Conservation (phyloP, 208 protist genomes). For the Acanthamoeba triangularis region DNA sequence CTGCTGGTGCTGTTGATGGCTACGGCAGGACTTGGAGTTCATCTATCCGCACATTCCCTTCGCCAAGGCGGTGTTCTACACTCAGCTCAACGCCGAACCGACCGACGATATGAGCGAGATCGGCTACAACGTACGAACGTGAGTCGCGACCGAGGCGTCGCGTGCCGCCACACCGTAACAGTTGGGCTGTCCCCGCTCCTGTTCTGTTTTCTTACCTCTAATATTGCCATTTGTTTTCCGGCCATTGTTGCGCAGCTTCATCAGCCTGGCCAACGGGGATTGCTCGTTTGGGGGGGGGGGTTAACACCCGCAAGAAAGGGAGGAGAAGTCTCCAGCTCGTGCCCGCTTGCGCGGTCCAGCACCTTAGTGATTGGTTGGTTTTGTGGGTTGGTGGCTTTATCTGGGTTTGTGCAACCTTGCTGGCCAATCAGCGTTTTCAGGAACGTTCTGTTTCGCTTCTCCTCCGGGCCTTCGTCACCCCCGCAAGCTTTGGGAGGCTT, state of each 20-base stretch:
- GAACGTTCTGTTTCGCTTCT: too few relatives aligned
- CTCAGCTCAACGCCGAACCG: background rate
- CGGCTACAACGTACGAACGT: background rate
- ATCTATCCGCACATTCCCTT: conserved; percentile 43
- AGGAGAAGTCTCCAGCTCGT: background rate
- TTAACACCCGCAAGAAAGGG: background rate
- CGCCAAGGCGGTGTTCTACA: conserved; percentile 32
- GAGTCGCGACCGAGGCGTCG: too few relatives aligned
- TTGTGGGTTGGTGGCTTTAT: background rate
- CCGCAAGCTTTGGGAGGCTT: background rate
- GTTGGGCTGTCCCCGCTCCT: too few relatives aligned
- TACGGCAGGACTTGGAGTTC: conserved; percentile 16
- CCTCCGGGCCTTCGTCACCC: too few relatives aligned
- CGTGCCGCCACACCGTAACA: too few relatives aligned
- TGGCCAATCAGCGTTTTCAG: background rate
- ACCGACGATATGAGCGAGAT: background rate
- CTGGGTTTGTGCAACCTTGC: background rate
- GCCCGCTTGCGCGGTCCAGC: background rate
- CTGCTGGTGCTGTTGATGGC: too few relatives aligned
- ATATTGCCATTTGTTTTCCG: too few relatives aligned
- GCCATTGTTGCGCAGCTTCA: too few relatives aligned
- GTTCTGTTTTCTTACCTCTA: too few relatives aligned
- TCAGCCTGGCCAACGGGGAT: too few relatives aligned
- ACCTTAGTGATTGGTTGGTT: background rate
- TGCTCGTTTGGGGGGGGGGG: too few relatives aligned